Evolutionary conservation across 331 rosid genomes (phyloP), one percentile per base, ranked within the genome.

Genomic region (Spiraea crenata): DNA sequence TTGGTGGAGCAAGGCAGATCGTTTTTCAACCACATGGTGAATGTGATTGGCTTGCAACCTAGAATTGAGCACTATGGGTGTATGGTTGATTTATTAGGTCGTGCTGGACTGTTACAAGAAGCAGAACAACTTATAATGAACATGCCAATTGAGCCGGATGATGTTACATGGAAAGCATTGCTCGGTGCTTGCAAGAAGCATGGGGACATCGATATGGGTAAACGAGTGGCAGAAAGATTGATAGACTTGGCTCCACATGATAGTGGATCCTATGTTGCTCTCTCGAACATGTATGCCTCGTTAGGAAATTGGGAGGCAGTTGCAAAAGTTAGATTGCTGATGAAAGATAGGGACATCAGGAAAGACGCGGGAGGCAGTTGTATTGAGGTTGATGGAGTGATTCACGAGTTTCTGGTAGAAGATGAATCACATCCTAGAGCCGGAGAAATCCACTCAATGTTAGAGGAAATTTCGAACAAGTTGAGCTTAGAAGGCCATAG

Each of bases 331-430:
- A 89, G 96, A 72, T 31, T 81, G 79, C 74, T 65, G 78, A 87
- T 87, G 90, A 83, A 78, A 64, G 82, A 81, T 57, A 60, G 73
- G 82, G 86, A 82, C 67, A 83, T 87, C 34, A 81, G 81, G 79
- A 89, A 87, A 74, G 90, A 81, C 57, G 90, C 92, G 5, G 92
- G 96, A 45, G 82, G 87, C 57, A 87, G 92, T 71, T 89, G 76
- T 87, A 83, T 83, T 45, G 90, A 89, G 76, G 65, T 87, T 34
- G 83, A 80, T 14, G 90, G 87, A 61, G 74, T 58, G 35, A 74
- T 86, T 75, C 87, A 89, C 7, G 81, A 85, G 79, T 89, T 89
- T 69, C 76, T 87, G 69, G 96, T 87, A 5, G 96, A 82, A 76
- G 96, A 89, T 31, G 79, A 76, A 46, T 85, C 86, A 13, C 87